A percentile compares a stretch with the other conserved stretches of the same genome.
Evolutionary conservation across 2,329 filamentous ascomycete species (phyloP).

Genomic region (Aureobasidium melanogenum): DNA sequence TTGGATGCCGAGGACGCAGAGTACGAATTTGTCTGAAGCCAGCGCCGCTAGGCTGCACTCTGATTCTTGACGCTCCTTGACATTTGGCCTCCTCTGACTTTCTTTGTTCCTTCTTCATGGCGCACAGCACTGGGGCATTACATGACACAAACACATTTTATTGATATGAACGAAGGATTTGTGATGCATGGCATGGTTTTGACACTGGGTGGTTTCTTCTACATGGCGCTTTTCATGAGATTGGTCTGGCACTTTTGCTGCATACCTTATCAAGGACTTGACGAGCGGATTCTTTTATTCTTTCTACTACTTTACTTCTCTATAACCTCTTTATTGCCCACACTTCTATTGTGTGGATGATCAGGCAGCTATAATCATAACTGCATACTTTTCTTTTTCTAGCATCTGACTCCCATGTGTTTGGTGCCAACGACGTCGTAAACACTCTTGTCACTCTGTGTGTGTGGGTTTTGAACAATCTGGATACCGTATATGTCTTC

Average conservation of each 20-base stretch:
- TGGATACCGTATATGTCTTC: too few species aligned
- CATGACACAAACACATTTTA: background rate
- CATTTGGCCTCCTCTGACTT: background rate
- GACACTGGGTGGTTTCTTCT: background rate
- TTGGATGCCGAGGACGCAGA: conserved; percentile 23
- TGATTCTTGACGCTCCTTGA: background rate
- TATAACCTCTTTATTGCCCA: background rate
- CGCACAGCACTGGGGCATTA: background rate
- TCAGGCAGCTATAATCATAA: background rate
- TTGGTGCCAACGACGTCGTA: background rate
- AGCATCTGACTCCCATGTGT: background rate
- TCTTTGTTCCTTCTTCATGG: background rate
- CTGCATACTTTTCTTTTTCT: background rate
- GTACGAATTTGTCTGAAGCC: conserved; percentile 26
- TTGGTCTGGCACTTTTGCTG: background rate
- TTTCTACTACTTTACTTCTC: background rate
- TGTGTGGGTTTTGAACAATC: too few species aligned
- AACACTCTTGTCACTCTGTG: too few species aligned
- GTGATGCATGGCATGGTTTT: background rate
- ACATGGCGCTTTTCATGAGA: conserved; percentile 11
- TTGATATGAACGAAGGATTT: background rate
- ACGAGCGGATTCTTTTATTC: background rate
- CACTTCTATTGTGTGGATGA: background rate
- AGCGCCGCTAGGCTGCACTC: background rate
- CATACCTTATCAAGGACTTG: conserved; percentile 12